phyloP scores from a whole-genome alignment of 129 eudicot genomes.

The Apium graveolens region DNA sequence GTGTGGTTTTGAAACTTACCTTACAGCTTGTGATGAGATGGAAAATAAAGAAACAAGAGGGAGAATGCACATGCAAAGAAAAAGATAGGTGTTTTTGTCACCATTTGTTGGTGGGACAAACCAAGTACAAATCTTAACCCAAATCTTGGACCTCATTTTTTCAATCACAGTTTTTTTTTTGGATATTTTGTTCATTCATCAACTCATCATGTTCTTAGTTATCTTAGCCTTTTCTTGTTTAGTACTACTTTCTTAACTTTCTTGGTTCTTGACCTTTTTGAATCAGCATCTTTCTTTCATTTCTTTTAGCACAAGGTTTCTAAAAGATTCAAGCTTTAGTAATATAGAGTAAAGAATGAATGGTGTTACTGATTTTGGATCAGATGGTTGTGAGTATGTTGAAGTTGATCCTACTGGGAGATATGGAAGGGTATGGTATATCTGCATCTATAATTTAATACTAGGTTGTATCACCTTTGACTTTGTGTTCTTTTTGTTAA shows the following conservation, averaged over 20 bases:
- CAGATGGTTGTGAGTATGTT: conserved; percentile 59
- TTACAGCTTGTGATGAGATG: conserved; percentile 35
- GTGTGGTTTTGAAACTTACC: conserved; percentile 14
- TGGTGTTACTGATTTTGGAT: conserved; percentile 36
- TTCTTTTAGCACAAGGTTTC: not conserved
- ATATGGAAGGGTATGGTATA: conserved; percentile 73
- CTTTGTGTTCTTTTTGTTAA: not conserved
- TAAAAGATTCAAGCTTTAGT: not conserved
- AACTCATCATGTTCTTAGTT: conserved; percentile 20
- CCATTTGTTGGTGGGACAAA: conserved; percentile 20
- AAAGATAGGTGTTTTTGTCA: conserved; percentile 28
- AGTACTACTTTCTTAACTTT: not conserved
- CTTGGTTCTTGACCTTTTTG: not conserved
- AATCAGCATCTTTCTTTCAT: not conserved
- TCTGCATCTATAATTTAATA: too few species aligned
- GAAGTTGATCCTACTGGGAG: conserved; percentile 96
- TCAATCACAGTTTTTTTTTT: conserved; percentile 23
- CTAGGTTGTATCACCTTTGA: not conserved
- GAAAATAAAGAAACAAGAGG: conserved; percentile 10
- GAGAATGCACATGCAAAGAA: conserved; percentile 8
- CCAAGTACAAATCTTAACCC: conserved; percentile 3
- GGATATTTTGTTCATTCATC: conserved; percentile 17
- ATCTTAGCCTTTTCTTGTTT: not conserved
- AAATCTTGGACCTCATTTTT: conserved; percentile 24
- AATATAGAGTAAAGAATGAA: conserved; percentile 26